Evolutionary conservation across 257 asterid genomes (phyloP).

Genomic region (Fraxinus pennsylvanica): DNA sequence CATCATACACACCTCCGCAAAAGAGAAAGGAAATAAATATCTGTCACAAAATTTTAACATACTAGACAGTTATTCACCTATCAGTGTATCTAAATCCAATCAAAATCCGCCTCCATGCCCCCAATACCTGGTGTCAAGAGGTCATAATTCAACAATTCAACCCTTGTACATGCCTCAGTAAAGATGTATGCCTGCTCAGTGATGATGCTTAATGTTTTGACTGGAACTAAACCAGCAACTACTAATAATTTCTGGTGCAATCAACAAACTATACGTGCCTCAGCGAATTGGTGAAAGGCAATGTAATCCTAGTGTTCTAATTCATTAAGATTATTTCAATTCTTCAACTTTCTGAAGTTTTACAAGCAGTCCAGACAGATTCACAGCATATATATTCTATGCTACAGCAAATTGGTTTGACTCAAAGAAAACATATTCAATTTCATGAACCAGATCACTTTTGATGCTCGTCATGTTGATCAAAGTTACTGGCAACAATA

Average conservation of each 20-base stretch:
- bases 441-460: background rate
- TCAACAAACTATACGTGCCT: background rate
- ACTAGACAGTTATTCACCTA: background rate
- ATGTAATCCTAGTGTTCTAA: background rate
- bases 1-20: background rate
- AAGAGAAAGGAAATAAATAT: background rate
- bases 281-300: background rate
- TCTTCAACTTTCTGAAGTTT: background rate
- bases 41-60: background rate
- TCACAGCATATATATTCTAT: background rate
- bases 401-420: background rate
- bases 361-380: background rate
- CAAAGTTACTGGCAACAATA: background rate
- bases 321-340: background rate
- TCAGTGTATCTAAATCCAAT: background rate
- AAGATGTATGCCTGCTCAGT: background rate
- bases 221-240: background rate
- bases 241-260: background rate
- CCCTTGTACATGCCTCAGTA: background rate
- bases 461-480: background rate
- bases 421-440: background rate
- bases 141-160: background rate
- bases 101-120: background rate
- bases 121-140: conserved; percentile 1
- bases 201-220: background rate